Percentiles rank a stretch among this genome's conserved stretches.
These are phyloP conservation scores for Umbilicus rupestris DNA, from an alignment of 164 flowering plant genomes.

Conservation along the genomic window DNA sequence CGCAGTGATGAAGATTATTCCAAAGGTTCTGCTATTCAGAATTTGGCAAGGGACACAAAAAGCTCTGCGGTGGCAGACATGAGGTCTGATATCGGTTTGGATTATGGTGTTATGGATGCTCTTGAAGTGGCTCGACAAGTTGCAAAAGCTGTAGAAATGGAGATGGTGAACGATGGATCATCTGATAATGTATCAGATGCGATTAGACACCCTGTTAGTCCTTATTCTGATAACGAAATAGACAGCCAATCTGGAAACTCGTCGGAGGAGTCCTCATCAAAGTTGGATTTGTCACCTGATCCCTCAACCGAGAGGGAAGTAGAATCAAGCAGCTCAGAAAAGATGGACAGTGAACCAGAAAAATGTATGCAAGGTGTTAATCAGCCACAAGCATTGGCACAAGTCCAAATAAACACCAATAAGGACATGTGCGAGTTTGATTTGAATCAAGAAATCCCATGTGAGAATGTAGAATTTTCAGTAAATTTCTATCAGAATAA, in stretches of 20 bases:
- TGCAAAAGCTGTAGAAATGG: constrained; percentile 73
- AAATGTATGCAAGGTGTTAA: constrained; percentile 2
- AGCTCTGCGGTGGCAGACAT: constrained; percentile 17
- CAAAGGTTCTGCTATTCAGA: constrained; percentile 18
- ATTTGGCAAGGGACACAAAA: constrained; percentile 14
- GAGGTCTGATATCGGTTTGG: constrained; percentile 45
- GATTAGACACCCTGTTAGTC: constrained; percentile 33
- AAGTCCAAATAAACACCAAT: constrained; percentile 12
- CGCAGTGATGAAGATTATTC: constrained; percentile 17
- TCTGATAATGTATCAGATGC: constrained; percentile 43
- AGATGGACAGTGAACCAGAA: constrained; percentile 5
- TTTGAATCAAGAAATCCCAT: constrained; percentile 39
- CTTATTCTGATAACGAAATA: constrained; percentile 41
- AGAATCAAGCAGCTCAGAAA: background rate
- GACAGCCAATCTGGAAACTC: constrained; percentile 20
- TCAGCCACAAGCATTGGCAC: background rate
- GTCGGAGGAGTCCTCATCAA: constrained; percentile 14
- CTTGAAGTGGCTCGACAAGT: constrained; percentile 80
- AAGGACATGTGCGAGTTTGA: constrained; percentile 26
- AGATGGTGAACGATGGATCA: constrained; percentile 46
- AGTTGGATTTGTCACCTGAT: constrained; percentile 1
- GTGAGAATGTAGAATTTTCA: constrained; percentile 44
- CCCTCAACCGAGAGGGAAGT: background rate
- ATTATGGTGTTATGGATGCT: constrained; percentile 63
- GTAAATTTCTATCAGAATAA: background rate